These are phyloP conservation scores for Xylariaceae sp. DNA, from an alignment of 2,329 filamentous ascomycete species.

Conservation along the genomic window DNA sequence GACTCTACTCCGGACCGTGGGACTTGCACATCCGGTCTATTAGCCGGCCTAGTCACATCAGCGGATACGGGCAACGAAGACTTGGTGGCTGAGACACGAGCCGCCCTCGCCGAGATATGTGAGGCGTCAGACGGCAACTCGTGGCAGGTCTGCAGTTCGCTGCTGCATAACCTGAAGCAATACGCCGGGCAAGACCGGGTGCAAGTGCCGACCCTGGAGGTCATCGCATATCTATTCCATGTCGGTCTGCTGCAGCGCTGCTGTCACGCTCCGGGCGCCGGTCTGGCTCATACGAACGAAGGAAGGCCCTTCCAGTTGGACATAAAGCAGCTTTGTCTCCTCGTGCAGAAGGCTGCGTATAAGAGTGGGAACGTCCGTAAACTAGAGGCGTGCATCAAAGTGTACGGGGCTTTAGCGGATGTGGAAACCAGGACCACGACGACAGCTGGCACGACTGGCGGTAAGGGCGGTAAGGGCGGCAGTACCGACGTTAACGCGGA, in stretches of 20 bases:
- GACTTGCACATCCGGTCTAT: slow-evolving; percentile 46
- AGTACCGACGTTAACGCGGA: not conserved
- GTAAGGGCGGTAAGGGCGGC: not conserved
- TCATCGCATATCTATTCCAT: slow-evolving; percentile 72
- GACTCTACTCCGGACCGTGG: slow-evolving; percentile 31
- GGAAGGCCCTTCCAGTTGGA: slow-evolving; percentile 33
- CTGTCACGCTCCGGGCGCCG: not conserved
- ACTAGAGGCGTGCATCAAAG: slow-evolving; percentile 70
- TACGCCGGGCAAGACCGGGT: slow-evolving; percentile 61
- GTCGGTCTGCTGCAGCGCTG: slow-evolving; percentile 43
- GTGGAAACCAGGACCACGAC: slow-evolving; percentile 6
- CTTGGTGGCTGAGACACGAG: slow-evolving; percentile 62
- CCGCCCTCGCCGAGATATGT: slow-evolving; percentile 56
- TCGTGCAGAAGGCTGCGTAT: slow-evolving; percentile 73
- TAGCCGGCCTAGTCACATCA: slow-evolving; percentile 65
- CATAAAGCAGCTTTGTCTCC: slow-evolving; percentile 57
- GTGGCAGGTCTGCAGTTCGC: slow-evolving; percentile 42
- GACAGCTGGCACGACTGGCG: not conserved
- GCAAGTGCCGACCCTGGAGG: slow-evolving; percentile 68
- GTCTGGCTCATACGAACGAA: not conserved
- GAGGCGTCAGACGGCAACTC: slow-evolving; percentile 36
- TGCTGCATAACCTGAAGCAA: slow-evolving; percentile 49
- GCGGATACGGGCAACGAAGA: slow-evolving; percentile 75
- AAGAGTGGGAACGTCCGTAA: slow-evolving; percentile 79
- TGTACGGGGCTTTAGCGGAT: slow-evolving; percentile 65